Conservation (phyloP, 345 rosid species). For the Eucalyptus brandiana region DNA sequence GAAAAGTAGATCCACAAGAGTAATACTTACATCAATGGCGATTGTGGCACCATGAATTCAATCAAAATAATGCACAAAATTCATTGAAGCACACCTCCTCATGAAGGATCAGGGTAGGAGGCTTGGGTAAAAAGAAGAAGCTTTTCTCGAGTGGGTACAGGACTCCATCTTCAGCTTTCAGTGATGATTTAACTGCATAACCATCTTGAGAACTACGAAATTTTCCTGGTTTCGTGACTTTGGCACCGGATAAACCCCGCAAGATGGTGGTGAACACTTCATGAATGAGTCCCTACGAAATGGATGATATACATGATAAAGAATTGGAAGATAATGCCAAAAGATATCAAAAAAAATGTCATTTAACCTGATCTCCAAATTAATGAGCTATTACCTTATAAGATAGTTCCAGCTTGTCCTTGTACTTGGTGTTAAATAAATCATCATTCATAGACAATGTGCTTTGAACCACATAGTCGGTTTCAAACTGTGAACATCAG, state of each 20-base stretch:
- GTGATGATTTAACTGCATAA: slow-evolving; percentile 94
- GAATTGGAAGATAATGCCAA: background rate
- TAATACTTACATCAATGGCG: background rate
- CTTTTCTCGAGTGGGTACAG: slow-evolving; percentile 96
- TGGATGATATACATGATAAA: background rate
- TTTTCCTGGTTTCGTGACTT: slow-evolving; percentile 94
- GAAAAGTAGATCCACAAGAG: background rate
- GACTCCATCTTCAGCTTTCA: slow-evolving; percentile 97
- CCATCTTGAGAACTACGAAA: slow-evolving; percentile 98
- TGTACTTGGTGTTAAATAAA: slow-evolving; percentile 68
- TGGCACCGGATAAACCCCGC: slow-evolving; percentile 90
- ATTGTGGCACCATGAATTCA: background rate
- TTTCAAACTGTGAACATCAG: slow-evolving; percentile 54
- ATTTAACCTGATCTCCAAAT: background rate
- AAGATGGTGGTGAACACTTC: slow-evolving; percentile 85
- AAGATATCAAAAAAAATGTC: background rate
- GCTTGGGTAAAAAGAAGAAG: slow-evolving; percentile 94
- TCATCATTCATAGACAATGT: slow-evolving; percentile 60
- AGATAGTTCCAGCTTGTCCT: slow-evolving; percentile 72
- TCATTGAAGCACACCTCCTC: slow-evolving; percentile 55
- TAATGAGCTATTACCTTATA: slow-evolving; percentile 48
- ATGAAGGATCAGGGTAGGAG: slow-evolving; percentile 95
- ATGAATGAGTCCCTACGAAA: slow-evolving; percentile 75
- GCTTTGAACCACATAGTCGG: slow-evolving; percentile 57
- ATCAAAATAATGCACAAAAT: background rate